A percentile compares a stretch with the other conserved stretches of the same genome.
These are phyloP conservation scores for Discostella stelligeroides DNA, from an alignment of 108 stramenopile genomes.

Conservation along the genomic window DNA sequence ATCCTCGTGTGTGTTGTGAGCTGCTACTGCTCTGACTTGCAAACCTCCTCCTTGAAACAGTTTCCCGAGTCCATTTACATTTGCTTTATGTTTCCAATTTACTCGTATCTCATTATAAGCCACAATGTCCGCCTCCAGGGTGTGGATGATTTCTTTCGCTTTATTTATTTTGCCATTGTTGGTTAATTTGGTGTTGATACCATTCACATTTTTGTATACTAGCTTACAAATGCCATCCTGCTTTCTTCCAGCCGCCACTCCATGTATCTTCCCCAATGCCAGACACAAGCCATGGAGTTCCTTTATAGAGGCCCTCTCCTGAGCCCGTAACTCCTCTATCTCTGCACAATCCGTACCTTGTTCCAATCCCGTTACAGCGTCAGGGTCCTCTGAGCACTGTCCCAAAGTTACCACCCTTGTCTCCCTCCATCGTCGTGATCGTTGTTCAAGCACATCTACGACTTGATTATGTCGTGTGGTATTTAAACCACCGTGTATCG, in stretches of 20 bases:
- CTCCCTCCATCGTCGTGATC: too few relatives aligned
- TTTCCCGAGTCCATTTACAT: neutral
- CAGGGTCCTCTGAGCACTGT: too few relatives aligned
- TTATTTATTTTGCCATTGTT: neutral
- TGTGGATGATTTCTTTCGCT: neutral
- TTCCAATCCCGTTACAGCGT: too few relatives aligned
- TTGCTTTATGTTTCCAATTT: neutral
- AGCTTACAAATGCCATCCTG: neutral
- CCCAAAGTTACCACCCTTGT: too few relatives aligned
- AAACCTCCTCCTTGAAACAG: constrained; percentile 7
- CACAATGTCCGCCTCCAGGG: constrained; percentile 1
- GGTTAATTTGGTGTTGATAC: neutral
- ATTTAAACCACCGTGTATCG: too few relatives aligned
- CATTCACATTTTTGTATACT: neutral
- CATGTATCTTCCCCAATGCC: neutral
- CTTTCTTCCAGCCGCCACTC: neutral
- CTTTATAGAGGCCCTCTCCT: too few relatives aligned
- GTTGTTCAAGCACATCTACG: too few relatives aligned
- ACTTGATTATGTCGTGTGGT: too few relatives aligned
- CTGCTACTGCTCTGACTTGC: neutral
- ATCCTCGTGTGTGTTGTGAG: constrained; percentile 9
- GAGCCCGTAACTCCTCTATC: too few relatives aligned
- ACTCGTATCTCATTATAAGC: neutral
- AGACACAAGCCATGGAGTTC: neutral
- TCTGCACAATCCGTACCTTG: too few relatives aligned